Evolutionary conservation across 179 eudicot species (phyloP).

Genomic region (Vitellaria paradoxa): DNA sequence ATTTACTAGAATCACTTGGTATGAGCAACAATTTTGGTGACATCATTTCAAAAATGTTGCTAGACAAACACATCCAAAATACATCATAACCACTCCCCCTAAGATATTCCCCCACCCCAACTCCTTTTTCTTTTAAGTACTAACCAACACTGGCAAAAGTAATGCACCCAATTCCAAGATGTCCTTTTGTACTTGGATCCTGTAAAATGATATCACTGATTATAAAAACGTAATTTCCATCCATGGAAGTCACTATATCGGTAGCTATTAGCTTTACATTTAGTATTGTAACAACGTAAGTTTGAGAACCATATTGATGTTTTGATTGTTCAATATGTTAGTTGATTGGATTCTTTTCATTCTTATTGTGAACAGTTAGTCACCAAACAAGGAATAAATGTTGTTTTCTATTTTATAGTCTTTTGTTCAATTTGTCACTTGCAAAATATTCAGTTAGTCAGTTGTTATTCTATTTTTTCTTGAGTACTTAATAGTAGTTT

Average conservation of each 20-base stretch:
- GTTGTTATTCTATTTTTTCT: too few relatives aligned
- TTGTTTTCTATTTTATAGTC: too few relatives aligned
- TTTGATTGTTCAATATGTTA: too few relatives aligned
- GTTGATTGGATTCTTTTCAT: too few relatives aligned
- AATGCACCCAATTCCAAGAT: conserved; percentile 97
- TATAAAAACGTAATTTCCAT: background rate
- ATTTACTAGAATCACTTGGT: background rate
- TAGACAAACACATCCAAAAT: background rate
- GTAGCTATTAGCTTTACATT: background rate
- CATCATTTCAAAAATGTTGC: background rate
- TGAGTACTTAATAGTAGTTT: too few relatives aligned
- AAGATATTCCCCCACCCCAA: background rate
- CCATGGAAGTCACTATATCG: background rate
- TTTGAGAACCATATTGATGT: background rate
- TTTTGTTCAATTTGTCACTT: too few relatives aligned
- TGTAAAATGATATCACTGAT: conserved; percentile 17
- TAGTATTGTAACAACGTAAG: background rate
- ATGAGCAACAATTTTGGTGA: background rate
- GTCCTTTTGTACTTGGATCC: conserved; percentile 92
- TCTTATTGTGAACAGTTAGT: too few relatives aligned
- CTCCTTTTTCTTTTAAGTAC: background rate
- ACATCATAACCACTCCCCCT: background rate
- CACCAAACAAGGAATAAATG: too few relatives aligned
- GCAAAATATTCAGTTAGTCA: too few relatives aligned
- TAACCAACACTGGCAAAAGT: conserved; percentile 87